phyloP scores from a whole-genome alignment of 768 basidiomycete species.

The Lenzites betulinus region DNA sequence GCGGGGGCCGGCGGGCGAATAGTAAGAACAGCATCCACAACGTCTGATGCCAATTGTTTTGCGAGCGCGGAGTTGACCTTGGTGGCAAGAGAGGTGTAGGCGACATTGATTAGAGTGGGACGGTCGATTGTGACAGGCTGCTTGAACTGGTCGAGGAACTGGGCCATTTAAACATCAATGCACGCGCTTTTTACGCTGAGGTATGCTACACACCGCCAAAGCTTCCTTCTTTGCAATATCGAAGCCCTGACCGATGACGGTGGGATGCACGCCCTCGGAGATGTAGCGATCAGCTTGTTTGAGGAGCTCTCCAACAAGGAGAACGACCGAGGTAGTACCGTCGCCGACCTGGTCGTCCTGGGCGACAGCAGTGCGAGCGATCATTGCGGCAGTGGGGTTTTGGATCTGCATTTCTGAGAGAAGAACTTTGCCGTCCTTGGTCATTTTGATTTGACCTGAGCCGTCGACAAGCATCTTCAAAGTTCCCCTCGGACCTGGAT shows the following conservation, averaged over 20 bases:
- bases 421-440: slow-evolving; percentile 98
- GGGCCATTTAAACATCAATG: slow-evolving; percentile 23
- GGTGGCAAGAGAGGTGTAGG: slow-evolving; percentile 93
- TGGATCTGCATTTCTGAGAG: slow-evolving; percentile 99
- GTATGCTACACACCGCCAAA: slow-evolving; percentile 59
- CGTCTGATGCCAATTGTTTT: slow-evolving; percentile 84
- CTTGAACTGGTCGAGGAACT: slow-evolving; percentile 96
- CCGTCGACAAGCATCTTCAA: slow-evolving; percentile 99
- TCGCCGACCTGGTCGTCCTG: slow-evolving; percentile 99
- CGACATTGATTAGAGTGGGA: slow-evolving; percentile 89
- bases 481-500: slow-evolving; percentile 88
- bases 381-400: slow-evolving; percentile 99
- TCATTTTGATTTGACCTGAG: slow-evolving; percentile 98
- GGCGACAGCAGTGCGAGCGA: slow-evolving; percentile 96
- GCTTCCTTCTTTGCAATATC: slow-evolving; percentile 98
- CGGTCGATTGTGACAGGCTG: slow-evolving; percentile 78
- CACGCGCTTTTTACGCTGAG: slow-evolving; percentile 11
- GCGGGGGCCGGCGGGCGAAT: slow-evolving; percentile 73
- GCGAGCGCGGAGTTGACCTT: slow-evolving; percentile 85
- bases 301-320: slow-evolving; percentile 92
- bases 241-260: slow-evolving; percentile 92
- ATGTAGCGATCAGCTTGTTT: slow-evolving; percentile 98
- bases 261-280: slow-evolving; percentile 97
- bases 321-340: slow-evolving; percentile 95
- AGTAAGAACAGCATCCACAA: slow-evolving; percentile 92